phyloP scores from a whole-genome alignment of 2,329 filamentous ascomycete genomes.

The Diaporthe eres region DNA sequence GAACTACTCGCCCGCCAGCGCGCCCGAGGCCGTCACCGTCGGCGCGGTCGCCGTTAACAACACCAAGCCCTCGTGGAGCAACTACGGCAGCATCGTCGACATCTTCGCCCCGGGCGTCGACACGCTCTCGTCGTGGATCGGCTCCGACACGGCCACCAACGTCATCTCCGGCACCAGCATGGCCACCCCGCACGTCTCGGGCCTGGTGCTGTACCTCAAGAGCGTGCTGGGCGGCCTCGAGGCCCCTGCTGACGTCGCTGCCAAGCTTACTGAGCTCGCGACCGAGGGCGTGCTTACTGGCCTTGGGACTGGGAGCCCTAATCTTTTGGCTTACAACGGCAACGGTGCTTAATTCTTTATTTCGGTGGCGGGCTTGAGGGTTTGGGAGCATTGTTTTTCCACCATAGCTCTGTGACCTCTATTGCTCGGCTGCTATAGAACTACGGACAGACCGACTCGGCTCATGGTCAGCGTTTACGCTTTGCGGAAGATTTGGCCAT shows the following conservation, averaged over 20 bases:
- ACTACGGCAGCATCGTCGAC: slow-evolving; percentile 60
- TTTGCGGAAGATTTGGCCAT: background rate
- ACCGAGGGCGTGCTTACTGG: slow-evolving; percentile 43
- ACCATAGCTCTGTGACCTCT: no score
- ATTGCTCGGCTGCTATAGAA: background rate
- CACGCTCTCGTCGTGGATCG: slow-evolving; percentile 60
- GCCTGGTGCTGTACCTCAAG: slow-evolving; percentile 71
- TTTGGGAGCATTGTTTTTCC: background rate
- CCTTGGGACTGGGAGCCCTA: slow-evolving; percentile 42
- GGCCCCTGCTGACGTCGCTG: slow-evolving; percentile 59
- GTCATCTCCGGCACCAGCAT: slow-evolving; percentile 72
- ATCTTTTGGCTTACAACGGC: slow-evolving; percentile 47
- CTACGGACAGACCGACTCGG: background rate
- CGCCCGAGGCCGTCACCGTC: slow-evolving; percentile 57
- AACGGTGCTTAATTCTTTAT: background rate
- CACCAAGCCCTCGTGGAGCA: slow-evolving; percentile 56
- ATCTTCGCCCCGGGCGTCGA: slow-evolving; percentile 60
- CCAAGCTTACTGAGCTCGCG: slow-evolving; percentile 58
- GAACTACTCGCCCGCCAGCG: slow-evolving; percentile 54
- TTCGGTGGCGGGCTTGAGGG: no score
- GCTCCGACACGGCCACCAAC: slow-evolving; percentile 53
- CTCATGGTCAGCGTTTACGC: background rate
- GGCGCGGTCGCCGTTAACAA: slow-evolving; percentile 54
- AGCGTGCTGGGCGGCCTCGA: slow-evolving; percentile 39
- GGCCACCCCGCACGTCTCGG: slow-evolving; percentile 73